These are phyloP conservation scores for Dillenia suffruticosa DNA, from an alignment of 164 flowering plant species.

Conservation along the genomic window DNA sequence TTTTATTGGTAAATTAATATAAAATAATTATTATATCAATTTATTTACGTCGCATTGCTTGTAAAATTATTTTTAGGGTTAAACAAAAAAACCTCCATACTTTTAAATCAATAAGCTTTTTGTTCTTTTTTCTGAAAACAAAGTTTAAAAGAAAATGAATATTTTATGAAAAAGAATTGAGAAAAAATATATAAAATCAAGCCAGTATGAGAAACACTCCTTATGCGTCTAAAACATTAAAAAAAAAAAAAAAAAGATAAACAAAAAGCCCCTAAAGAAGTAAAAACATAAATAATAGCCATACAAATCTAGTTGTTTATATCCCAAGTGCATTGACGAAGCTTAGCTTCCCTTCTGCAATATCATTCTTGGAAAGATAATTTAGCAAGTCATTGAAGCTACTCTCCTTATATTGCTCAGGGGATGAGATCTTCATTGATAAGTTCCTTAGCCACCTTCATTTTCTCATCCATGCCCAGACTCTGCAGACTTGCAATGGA, in stretches of 20 bases:
- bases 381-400: conserved; percentile 46
- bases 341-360: conserved; percentile 22
- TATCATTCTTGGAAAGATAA: conserved; percentile 34
- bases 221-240: no score
- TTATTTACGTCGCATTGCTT: no score
- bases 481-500: conserved; percentile 48
- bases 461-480: conserved; percentile 36
- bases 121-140: no score
- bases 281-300: background rate
- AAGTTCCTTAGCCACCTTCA: conserved; percentile 34
- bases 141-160: background rate
- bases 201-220: no score
- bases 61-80: no score
- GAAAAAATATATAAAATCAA: no score
- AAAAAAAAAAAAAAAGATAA: no score
- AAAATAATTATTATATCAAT: no score
- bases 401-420: conserved; percentile 30
- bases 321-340: conserved; percentile 35
- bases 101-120: no score
- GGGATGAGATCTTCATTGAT: conserved; percentile 33
- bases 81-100: no score
- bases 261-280: background rate
- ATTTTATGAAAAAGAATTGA: no score
- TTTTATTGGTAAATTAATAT: no score
- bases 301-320: background rate